phyloP scores from a whole-genome alignment of 1,284 basidiomycete genomes.

The Cutaneotrichosporon cavernicola region DNA sequence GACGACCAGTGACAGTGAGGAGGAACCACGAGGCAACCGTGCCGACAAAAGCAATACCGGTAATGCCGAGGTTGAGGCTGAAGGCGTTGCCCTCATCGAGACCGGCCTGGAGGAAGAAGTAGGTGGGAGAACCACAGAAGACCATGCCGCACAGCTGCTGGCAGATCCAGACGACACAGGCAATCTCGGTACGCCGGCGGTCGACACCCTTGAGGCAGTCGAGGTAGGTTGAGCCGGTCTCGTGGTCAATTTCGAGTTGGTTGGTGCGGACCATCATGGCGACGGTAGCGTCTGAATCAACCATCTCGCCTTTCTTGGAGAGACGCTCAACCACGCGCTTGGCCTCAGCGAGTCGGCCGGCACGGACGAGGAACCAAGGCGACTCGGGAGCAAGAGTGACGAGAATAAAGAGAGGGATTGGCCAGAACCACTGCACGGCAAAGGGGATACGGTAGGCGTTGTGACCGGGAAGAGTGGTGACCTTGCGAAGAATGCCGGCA shows the following conservation, averaged over 20 bases:
- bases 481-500: conserved; percentile 34
- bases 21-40: conserved; percentile 51
- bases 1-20: conserved; percentile 47
- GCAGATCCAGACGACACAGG: conserved; percentile 22
- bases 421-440: conserved; percentile 53
- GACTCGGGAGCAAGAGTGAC: conserved; percentile 33
- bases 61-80: conserved; percentile 46
- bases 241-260: conserved; percentile 33
- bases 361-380: conserved; percentile 38
- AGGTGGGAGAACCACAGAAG: conserved; percentile 28
- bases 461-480: neutral
- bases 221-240: conserved; percentile 28
- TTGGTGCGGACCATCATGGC: conserved; percentile 42
- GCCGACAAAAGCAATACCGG: conserved; percentile 50
- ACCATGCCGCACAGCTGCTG: conserved; percentile 31
- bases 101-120: conserved; percentile 35
- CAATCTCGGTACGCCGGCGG: conserved; percentile 27
- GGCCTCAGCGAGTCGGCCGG: conserved; percentile 32
- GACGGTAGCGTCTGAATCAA: conserved; percentile 33
- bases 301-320: conserved; percentile 23
- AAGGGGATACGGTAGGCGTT: conserved; percentile 44
- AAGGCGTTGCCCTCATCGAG: conserved; percentile 18
- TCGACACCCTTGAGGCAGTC: conserved; percentile 39
- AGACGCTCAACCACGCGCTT: conserved; percentile 27
- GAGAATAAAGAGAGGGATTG: conserved; percentile 34